phyloP scores from a whole-genome alignment of 2,329 filamentous ascomycete genomes.

The Arthrinium puccinioides region DNA sequence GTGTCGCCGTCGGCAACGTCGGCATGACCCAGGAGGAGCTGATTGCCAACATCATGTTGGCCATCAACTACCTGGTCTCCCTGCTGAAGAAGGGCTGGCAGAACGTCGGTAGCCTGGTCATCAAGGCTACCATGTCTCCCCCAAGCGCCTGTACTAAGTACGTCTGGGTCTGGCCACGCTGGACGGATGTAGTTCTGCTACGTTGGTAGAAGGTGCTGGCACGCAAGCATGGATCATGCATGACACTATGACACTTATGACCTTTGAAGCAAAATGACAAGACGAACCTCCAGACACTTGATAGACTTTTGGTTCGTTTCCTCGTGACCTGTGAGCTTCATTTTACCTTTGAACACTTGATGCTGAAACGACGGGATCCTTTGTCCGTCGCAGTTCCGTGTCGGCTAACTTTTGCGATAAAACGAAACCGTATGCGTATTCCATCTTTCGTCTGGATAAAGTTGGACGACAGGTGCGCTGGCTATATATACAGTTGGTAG shows the following conservation, averaged over 20 bases:
- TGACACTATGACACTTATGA: neutral
- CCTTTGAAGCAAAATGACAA: conserved; percentile 1
- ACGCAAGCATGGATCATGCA: neutral
- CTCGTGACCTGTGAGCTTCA: neutral
- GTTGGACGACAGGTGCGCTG: neutral
- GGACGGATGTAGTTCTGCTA: conserved; percentile 1
- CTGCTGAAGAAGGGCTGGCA: conserved; percentile 99
- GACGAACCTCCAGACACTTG: conserved; percentile 1
- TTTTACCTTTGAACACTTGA: neutral
- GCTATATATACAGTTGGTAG: neutral
- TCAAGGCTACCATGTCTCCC: conserved; percentile 99
- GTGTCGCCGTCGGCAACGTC: conserved; percentile 98
- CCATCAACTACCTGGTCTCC: conserved; percentile 99
- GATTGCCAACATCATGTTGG: conserved; percentile 97
- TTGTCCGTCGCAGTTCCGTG: no score
- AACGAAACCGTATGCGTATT: neutral
- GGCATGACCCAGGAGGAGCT: conserved; percentile 95
- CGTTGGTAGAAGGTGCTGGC: neutral
- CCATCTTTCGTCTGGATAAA: neutral
- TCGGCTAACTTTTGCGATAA: neutral
- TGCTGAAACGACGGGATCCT: no score
- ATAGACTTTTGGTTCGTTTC: no score
- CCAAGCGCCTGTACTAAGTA: conserved; percentile 93
- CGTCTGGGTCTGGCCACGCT: conserved; percentile 1
- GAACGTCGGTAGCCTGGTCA: conserved; percentile 98